Evolutionary conservation across 2,329 filamentous ascomycete genomes (phyloP), one percentile per base, ranked within the genome.

Genomic region (Hymenoscyphus albidus): DNA sequence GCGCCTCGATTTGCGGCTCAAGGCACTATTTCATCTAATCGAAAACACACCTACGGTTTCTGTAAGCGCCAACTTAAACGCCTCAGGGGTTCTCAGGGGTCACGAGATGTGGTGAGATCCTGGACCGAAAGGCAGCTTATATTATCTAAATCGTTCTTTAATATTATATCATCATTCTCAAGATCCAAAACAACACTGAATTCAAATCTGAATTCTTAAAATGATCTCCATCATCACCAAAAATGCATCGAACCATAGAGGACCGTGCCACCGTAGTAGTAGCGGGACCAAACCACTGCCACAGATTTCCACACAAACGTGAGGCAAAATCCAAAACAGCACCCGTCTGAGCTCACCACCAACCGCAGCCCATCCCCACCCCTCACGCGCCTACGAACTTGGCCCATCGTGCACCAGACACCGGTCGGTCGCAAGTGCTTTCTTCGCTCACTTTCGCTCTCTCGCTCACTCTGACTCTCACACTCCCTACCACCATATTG

Each of bases 241-340:
- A 35, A 35, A 35, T 6, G 35, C 35, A 35, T 35, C 35, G 35
- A 48, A 48, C 42, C 42, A 48, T 18, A 35, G 6, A 16, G 59
- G 63, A 39, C 63, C 56, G 63, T 65, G 63, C 63, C 51, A 59
- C 9, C 38, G 39, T 18, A 42, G 35, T 66, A 67, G 69, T 61
- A 27, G 27, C 27, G 27, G 32, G n/a, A 51, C n/a, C n/a, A 38
- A 62, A 57, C 60, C 4, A 31, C 62, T 60, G 62, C 58, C 62
- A 64, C 68, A 69, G 63, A 65, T 27, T 65, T 32, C 39, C 48
- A 58, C 65, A 51, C 60, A 58, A 64, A 51, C 60, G 57, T 70
- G 69, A 70, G 55, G 70, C 72, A 69, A 51, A 48, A 62, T 63
- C 66, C 63, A 61, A 72, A 70, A 71, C 69, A 67, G 67, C 62